phyloP scores from a whole-genome alignment of 495 filamentous ascomycete genomes.

The Penicillium lagena region DNA sequence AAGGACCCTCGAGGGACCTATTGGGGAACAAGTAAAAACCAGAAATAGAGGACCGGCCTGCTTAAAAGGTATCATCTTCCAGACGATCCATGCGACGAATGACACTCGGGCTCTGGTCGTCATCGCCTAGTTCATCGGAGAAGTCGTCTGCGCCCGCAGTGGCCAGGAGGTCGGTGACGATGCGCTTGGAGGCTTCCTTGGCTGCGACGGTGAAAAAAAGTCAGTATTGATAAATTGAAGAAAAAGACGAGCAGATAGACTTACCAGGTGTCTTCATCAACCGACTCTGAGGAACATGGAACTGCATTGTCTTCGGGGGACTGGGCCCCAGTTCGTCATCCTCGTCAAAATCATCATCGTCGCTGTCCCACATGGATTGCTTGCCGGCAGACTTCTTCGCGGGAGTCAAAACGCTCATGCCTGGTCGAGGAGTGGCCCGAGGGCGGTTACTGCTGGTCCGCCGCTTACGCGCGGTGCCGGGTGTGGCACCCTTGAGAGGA shows the following conservation, averaged over 20 bases:
- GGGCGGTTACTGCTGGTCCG: slow-evolving; percentile 27
- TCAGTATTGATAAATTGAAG: neutral
- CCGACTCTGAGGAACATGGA: slow-evolving; percentile 80
- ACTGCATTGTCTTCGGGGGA: slow-evolving; percentile 96
- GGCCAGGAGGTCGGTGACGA: slow-evolving; percentile 83
- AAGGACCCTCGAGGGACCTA: neutral
- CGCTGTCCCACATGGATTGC: slow-evolving; percentile 54
- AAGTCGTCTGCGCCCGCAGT: slow-evolving; percentile 59
- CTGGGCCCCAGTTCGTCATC: slow-evolving; percentile 61
- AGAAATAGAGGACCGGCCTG: neutral
- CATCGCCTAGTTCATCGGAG: slow-evolving; percentile 29
- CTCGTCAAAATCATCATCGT: slow-evolving; percentile 53
- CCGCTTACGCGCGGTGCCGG: slow-evolving; percentile 30
- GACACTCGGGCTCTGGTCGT: slow-evolving; percentile 69
- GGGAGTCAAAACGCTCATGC: slow-evolving; percentile 74
- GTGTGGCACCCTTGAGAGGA: slow-evolving; percentile 39
- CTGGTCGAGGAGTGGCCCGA: slow-evolving; percentile 52
- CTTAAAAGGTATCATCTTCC: slow-evolving; percentile 66
- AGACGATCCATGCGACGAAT: slow-evolving; percentile 59
- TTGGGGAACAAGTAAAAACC: neutral
- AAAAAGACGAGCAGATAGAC: slow-evolving; percentile 14
- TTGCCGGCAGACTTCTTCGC: slow-evolving; percentile 26
- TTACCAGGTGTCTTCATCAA: slow-evolving; percentile 87
- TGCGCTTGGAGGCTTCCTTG: slow-evolving; percentile 82
- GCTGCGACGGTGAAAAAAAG: slow-evolving; percentile 38